Percentiles rank a stretch among this genome's conserved stretches.
These are phyloP conservation scores for Excoecaria cochinchinensis DNA, from an alignment of 345 rosid genomes.

Conservation along the genomic window DNA sequence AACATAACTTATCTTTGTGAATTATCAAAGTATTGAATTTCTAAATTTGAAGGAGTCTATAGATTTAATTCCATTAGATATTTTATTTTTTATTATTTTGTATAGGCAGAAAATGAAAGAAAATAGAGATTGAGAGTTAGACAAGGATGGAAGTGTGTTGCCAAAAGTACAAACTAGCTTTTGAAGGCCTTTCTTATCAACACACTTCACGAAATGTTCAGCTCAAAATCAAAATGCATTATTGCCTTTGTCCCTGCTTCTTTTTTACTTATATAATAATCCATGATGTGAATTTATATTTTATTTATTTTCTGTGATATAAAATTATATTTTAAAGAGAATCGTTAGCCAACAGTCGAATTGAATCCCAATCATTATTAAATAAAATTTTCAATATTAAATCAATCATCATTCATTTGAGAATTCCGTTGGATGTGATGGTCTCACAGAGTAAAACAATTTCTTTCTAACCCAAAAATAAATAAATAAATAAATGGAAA, in stretches of 20 bases:
- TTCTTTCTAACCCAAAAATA: neutral
- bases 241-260: neutral
- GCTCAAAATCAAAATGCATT: neutral
- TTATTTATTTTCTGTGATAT: neutral
- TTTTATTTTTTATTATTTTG: too few species aligned
- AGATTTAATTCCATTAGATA: too few species aligned
- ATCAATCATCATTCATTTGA: neutral
- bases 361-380: neutral
- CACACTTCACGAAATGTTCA: constrained; percentile 29
- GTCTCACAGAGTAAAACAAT: neutral
- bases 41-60: too few species aligned
- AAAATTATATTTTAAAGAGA: neutral
- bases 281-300: too few species aligned
- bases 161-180: neutral
- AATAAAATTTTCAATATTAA: neutral
- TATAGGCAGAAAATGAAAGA: too few species aligned
- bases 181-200: constrained; percentile 4
- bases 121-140: too few species aligned
- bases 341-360: constrained; percentile 1
- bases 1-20: too few species aligned
- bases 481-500: neutral
- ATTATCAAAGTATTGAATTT: too few species aligned
- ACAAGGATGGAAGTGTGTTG: neutral
- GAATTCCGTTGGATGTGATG: constrained; percentile 18
- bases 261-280: neutral